Evolutionary conservation across 2,329 filamentous ascomycete species (phyloP), one percentile per base, ranked within the genome.

Genomic region (Verticillium dahliae): DNA sequence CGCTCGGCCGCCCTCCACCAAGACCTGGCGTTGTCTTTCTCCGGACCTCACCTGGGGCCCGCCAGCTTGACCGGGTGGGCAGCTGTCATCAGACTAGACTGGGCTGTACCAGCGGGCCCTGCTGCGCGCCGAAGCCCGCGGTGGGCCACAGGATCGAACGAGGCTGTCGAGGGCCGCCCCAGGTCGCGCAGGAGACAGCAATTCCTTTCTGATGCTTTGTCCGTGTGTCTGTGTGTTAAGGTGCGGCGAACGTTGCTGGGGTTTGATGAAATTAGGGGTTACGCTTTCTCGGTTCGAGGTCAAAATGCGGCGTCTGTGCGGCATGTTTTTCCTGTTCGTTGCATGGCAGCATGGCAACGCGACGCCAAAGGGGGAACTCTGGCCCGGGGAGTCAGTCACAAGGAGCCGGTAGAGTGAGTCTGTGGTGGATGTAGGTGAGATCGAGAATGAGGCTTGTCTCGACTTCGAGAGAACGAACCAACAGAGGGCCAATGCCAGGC

Each of bases 381-480:
- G 45, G 18, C 11, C 45, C 45, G 45, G 22, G 18, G 45, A 50
- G 45, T 18, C 45, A 50, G 45, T 18, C 45, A 22, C 7, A 50
- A 22, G 39, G 39, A 41, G 39, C 39, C n/a, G n/a, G 10, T 22
- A 50, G n/a, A n/a, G 45, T 18, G n/a, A n/a, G 45, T 18, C n/a
- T 50, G n/a, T 27, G 45, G 18, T 22, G 18, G 6, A 18, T 50
- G n/a, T 27, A 13, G 35, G 13, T 37, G 18, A 27, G 45, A 50
- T 50, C 45, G 11, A n/a, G 67, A 65, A 72, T 64, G 66, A 66
- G 63, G 66, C 66, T 68, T 66, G 65, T 67, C 63, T 65, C 58
- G 65, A 65, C 62, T 45, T 64, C 58, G 65, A 67, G 62, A 4
- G 62, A 59, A 56, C 58, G 59, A 63, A 62, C 62, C 66, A 67